Percentiles rank a stretch among this genome's conserved stretches.
phyloP scores from a whole-genome alignment of 140 eudicot genomes.

The Cichorium intybus region DNA sequence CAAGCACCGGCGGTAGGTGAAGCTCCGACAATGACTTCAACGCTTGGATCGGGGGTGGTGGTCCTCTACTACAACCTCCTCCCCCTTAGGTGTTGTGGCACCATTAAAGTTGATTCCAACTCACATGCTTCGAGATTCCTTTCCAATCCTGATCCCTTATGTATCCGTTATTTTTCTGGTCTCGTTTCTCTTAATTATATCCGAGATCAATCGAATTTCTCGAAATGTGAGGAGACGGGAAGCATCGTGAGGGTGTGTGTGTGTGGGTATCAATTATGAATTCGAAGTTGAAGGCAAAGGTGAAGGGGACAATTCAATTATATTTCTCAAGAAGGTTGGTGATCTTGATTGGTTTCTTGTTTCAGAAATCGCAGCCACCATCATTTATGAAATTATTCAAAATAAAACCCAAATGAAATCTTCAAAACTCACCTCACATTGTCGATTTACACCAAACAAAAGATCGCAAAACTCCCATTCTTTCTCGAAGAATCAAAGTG shows the following conservation, averaged over 20 bases:
- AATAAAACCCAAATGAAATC: too few relatives aligned
- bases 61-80: too few relatives aligned
- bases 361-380: constrained; percentile 74
- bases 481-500: background rate
- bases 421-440: too few relatives aligned
- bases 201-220: constrained; percentile 45
- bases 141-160: too few relatives aligned
- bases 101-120: too few relatives aligned
- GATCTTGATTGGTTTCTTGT: constrained; percentile 53
- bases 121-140: too few relatives aligned
- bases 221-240: constrained; percentile 60
- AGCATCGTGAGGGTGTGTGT: constrained; percentile 52
- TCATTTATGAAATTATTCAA: too few relatives aligned
- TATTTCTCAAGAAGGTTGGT: constrained; percentile 56
- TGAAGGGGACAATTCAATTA: constrained; percentile 67
- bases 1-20: constrained; percentile 56
- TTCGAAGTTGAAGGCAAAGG: constrained; percentile 37
- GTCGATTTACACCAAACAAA: too few relatives aligned
- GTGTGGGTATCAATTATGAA: constrained; percentile 43
- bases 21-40: constrained; percentile 46
- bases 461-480: too few relatives aligned
- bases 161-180: too few relatives aligned
- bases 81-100: too few relatives aligned
- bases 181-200: too few relatives aligned
- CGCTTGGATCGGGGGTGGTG: constrained; percentile 41